These are phyloP conservation scores for Dinochytrium kinnereticum DNA, from an alignment of 371 early-diverging fungal species.

Conservation along the genomic window DNA sequence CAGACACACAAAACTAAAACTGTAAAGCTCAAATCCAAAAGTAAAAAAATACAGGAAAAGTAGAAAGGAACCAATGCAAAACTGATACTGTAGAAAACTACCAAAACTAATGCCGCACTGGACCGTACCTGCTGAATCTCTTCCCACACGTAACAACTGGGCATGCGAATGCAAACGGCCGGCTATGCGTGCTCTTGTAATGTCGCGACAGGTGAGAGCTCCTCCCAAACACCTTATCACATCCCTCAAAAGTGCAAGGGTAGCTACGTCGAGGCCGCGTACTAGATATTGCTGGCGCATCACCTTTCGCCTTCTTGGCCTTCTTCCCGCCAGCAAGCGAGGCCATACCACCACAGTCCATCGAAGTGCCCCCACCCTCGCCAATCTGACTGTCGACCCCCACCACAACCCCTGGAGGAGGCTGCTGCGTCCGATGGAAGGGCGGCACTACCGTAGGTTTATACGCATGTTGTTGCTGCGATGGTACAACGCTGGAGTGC, in stretches of 20 bases:
- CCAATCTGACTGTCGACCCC: background rate
- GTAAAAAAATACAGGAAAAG: background rate
- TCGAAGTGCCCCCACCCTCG: background rate
- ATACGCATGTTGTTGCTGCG: too few relatives aligned
- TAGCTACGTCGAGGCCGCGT: too few relatives aligned
- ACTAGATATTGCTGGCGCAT: too few relatives aligned
- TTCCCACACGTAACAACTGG: background rate
- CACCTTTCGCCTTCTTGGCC: too few relatives aligned
- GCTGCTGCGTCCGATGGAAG: background rate
- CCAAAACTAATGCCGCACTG: background rate
- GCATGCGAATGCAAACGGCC: conserved; percentile 12
- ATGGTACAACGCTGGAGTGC: too few relatives aligned
- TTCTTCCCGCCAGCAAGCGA: too few relatives aligned
- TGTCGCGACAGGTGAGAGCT: background rate
- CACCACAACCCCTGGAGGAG: background rate
- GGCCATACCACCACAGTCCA: too few relatives aligned
- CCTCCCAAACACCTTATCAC: conserved; percentile 7
- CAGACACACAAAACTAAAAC: too few relatives aligned
- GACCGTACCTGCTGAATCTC: conserved; percentile 2
- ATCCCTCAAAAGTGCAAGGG: background rate
- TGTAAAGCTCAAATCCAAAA: background rate
- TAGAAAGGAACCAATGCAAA: background rate
- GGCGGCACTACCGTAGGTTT: background rate
- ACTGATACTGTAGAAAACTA: background rate
- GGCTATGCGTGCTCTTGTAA: conserved; percentile 11